phyloP scores from a whole-genome alignment of 192 early-diverging fungal species.

The Powellomyces hirtus region DNA sequence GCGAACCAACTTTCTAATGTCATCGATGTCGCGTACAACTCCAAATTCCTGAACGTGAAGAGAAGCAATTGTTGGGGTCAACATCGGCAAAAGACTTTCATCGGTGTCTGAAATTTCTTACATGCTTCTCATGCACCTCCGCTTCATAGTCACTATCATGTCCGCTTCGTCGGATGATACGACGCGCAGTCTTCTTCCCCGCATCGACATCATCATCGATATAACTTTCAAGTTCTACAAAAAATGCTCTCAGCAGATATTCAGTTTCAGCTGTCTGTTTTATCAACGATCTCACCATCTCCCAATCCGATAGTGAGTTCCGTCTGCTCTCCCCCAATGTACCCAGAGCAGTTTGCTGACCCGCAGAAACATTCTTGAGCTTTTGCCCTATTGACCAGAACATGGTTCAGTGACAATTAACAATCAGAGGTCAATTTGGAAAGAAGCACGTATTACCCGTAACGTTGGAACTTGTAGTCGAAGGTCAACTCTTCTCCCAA shows the following conservation, averaged over 20 bases:
- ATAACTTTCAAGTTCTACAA: slow-evolving; percentile 43
- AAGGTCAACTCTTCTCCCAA: slow-evolving; percentile 91
- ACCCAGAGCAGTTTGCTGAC: slow-evolving; percentile 79
- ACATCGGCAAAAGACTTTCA: slow-evolving; percentile 25
- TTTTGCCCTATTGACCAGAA: slow-evolving; percentile 52
- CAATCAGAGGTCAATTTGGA: neutral
- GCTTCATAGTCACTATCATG: slow-evolving; percentile 36
- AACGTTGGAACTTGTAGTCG: slow-evolving; percentile 98
- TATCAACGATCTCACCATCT: neutral
- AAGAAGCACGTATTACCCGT: slow-evolving; percentile 58
- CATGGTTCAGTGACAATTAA: neutral
- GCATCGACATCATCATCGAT: slow-evolving; percentile 42
- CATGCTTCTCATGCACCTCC: slow-evolving; percentile 22
- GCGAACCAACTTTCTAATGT: slow-evolving; percentile 14
- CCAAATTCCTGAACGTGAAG: neutral
- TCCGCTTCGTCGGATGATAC: slow-evolving; percentile 26
- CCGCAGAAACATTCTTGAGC: slow-evolving; percentile 95
- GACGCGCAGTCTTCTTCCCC: neutral
- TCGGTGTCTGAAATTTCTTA: too few relatives aligned
- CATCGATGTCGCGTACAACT: slow-evolving; percentile 10
- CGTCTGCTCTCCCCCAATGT: slow-evolving; percentile 85
- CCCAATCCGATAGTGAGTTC: slow-evolving; percentile 3
- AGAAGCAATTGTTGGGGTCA: slow-evolving; percentile 23
- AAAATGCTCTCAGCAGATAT: neutral
- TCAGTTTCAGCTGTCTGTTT: neutral